phyloP scores from a whole-genome alignment of 352 stramenopile species.

The Globisporangium splendens region DNA sequence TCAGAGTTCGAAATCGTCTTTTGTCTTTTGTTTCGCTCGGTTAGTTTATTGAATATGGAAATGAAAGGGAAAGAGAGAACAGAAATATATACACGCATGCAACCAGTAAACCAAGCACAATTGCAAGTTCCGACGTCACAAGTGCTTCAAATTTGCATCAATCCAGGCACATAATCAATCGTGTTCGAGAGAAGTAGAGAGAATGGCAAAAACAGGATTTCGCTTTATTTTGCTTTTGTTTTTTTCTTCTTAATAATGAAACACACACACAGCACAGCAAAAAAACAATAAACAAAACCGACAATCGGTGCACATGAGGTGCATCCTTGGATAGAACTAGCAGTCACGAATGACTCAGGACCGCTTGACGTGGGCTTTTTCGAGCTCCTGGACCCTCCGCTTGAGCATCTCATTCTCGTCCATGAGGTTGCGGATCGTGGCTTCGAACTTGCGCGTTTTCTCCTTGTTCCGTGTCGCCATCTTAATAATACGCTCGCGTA shows the following conservation, averaged over 20 bases:
- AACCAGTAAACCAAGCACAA: neutral
- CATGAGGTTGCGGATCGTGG: conserved; percentile 73
- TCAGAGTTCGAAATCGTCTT: conserved; percentile 15
- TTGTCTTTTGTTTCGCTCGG: conserved; percentile 33
- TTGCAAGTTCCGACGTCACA: no score
- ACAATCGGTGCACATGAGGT: neutral
- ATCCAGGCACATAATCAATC: no score
- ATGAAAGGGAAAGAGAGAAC: conserved; percentile 30
- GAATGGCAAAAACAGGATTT: neutral
- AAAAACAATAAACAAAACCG: conserved; percentile 1
- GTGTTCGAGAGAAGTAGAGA: no score
- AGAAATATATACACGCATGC: neutral
- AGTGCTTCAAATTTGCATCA: no score
- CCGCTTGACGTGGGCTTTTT: conserved; percentile 18
- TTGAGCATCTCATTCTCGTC: conserved; percentile 75
- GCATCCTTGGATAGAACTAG: no score
- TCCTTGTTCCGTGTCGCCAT: conserved; percentile 84
- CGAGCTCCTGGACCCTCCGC: conserved; percentile 57
- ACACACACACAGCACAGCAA: neutral
- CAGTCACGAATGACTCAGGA: neutral
- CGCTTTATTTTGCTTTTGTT: no score
- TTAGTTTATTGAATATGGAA: conserved; percentile 69
- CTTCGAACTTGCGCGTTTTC: conserved; percentile 77
- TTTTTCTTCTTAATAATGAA: no score
- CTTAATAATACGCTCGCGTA: conserved; percentile 82